These are phyloP conservation scores for Pulveroboletus sp. DNA, from an alignment of 768 basidiomycete species.

Conservation along the genomic window DNA sequence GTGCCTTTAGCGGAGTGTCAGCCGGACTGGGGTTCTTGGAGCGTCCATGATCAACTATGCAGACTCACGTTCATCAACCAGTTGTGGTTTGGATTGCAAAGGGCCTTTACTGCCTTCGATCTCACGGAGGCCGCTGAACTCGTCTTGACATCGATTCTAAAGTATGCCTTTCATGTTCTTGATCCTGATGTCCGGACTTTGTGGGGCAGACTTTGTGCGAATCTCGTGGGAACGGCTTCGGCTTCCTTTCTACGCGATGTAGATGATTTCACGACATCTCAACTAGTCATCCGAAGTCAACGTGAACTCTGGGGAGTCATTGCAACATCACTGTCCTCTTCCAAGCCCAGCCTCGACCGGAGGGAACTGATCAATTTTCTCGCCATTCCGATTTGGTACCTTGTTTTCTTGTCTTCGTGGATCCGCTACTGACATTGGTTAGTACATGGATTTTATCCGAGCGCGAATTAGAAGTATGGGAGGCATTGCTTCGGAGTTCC, in stretches of 20 bases:
- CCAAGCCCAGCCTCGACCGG: slow-evolving; percentile 33
- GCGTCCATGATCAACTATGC: slow-evolving; percentile 31
- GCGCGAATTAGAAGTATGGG: slow-evolving; percentile 44
- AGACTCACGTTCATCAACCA: slow-evolving; percentile 40
- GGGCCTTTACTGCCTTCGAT: slow-evolving; percentile 41
- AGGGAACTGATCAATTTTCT: slow-evolving; percentile 44
- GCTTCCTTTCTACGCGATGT: slow-evolving; percentile 39
- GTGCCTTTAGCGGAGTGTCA: not conserved
- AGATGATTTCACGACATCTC: slow-evolving; percentile 26
- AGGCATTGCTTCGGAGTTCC: slow-evolving; percentile 32
- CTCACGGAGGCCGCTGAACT: slow-evolving; percentile 44
- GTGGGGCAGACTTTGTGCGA: slow-evolving; percentile 51
- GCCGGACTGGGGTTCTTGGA: slow-evolving; percentile 21
- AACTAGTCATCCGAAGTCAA: slow-evolving; percentile 14
- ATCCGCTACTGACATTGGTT: slow-evolving; percentile 1
- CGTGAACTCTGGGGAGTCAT: slow-evolving; percentile 50
- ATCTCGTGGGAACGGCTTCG: slow-evolving; percentile 42
- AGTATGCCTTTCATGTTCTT: slow-evolving; percentile 39
- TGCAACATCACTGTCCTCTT: slow-evolving; percentile 33
- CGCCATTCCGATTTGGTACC: slow-evolving; percentile 47
- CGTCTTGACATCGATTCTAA: slow-evolving; percentile 46
- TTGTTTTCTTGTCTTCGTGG: not conserved
- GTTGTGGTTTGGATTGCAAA: slow-evolving; percentile 52
- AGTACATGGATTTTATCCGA: slow-evolving; percentile 48
- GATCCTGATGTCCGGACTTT: slow-evolving; percentile 36